Percentiles rank a stretch among this genome's conserved stretches.
Evolutionary conservation across 768 basidiomycete species (phyloP).

Genomic region (Mycena albidolilacea): DNA sequence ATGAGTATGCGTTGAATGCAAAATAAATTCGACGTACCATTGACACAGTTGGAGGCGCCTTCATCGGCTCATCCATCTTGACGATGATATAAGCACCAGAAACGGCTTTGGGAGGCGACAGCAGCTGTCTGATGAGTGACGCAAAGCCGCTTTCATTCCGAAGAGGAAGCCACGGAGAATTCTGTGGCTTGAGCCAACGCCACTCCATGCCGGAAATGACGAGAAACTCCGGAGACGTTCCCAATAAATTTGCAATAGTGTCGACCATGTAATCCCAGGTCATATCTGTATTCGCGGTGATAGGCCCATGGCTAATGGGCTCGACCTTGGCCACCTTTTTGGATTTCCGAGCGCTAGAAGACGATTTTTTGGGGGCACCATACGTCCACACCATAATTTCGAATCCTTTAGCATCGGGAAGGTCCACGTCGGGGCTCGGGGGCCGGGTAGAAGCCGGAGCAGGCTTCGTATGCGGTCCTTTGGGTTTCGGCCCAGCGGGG

Average conservation of each 20-base stretch:
- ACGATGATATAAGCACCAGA: no score
- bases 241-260: background rate
- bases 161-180: no score
- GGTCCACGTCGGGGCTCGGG: background rate
- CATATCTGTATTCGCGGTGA: background rate
- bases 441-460: background rate
- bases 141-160: no score
- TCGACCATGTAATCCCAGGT: background rate
- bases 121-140: no score
- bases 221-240: background rate
- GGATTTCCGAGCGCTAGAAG: background rate
- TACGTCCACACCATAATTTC: slow-evolving; percentile 1
- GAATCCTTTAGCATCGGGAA: background rate
- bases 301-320: background rate
- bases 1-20: background rate
- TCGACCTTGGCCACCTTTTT: no score
- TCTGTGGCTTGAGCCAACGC: background rate
- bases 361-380: background rate
- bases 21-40: no score
- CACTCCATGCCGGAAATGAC: background rate
- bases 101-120: no score
- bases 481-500: background rate
- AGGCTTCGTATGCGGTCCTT: background rate
- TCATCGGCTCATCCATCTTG: no score
- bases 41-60: no score